phyloP scores from a whole-genome alignment of 345 rosid species.

The Cardamine resedifolia region DNA sequence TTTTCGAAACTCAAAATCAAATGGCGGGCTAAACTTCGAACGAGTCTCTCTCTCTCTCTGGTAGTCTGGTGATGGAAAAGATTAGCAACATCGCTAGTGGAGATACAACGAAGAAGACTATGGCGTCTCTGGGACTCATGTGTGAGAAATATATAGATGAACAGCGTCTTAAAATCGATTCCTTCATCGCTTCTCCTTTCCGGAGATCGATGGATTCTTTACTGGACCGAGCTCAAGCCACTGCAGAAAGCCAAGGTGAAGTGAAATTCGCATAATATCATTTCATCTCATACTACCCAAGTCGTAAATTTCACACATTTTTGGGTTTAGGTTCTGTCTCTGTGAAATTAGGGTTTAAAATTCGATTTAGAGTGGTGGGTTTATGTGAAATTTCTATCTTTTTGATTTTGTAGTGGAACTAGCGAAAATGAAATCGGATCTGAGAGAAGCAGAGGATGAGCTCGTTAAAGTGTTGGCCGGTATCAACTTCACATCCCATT shows the following conservation, averaged over 20 bases:
- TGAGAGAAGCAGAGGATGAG: constrained; percentile 81
- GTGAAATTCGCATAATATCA: not conserved
- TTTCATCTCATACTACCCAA: not conserved
- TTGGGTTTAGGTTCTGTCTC: not conserved
- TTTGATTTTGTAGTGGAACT: constrained; percentile 47
- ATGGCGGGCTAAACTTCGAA: constrained; percentile 30
- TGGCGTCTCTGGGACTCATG: constrained; percentile 56
- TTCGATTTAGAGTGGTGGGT: constrained; percentile 7
- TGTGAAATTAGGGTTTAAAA: constrained; percentile 35
- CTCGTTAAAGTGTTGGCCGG: constrained; percentile 80
- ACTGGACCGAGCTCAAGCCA: constrained; percentile 49
- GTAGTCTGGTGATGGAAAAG: constrained; percentile 22
- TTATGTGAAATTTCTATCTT: not conserved
- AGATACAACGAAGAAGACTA: constrained; percentile 42
- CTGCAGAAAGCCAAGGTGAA: constrained; percentile 58
- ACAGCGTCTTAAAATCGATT: constrained; percentile 51
- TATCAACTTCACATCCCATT: constrained; percentile 21
- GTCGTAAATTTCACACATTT: not conserved
- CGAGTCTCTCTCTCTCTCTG: constrained; percentile 16
- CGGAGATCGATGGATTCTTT: constrained; percentile 44
- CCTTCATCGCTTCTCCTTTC: constrained; percentile 49
- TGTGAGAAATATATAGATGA: constrained; percentile 45
- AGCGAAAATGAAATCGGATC: constrained; percentile 50
- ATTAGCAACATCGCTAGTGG: constrained; percentile 21
- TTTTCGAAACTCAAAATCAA: constrained; percentile 29